These are phyloP conservation scores for Penicillium glabrum DNA, from an alignment of 2,329 filamentous ascomycete genomes.

Conservation along the genomic window DNA sequence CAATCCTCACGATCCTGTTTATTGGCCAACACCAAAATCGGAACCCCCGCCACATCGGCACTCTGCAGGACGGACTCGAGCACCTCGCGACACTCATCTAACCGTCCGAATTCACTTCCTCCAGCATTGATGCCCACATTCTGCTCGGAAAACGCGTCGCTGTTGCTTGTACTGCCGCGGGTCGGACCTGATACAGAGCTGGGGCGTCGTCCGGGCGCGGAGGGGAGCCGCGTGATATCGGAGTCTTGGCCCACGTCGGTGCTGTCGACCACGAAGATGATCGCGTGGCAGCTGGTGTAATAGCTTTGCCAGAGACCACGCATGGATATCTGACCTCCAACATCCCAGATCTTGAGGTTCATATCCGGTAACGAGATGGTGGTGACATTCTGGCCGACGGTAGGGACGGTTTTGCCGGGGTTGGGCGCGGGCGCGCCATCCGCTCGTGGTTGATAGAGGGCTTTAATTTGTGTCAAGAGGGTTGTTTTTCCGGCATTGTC, in stretches of 20 bases:
- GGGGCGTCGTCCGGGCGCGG: constrained; percentile 23
- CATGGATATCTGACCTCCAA: constrained; percentile 87
- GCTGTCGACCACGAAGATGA: constrained; percentile 96
- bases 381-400: constrained; percentile 94
- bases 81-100: constrained; percentile 87
- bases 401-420: constrained; percentile 84
- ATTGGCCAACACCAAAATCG: constrained; percentile 88
- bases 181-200: constrained; percentile 26
- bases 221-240: constrained; percentile 56
- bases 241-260: constrained; percentile 83
- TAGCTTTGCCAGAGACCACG: constrained; percentile 94
- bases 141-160: constrained; percentile 33
- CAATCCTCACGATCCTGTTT: constrained; percentile 98
- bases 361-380: constrained; percentile 88
- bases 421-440: constrained; percentile 51
- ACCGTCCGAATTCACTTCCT: constrained; percentile 48
- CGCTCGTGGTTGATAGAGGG: constrained; percentile 62
- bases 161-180: constrained; percentile 4
- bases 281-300: constrained; percentile 90
- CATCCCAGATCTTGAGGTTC: constrained; percentile 98
- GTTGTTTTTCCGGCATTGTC: constrained; percentile 99
- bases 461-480: constrained; percentile 94
- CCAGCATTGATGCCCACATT: constrained; percentile 37
- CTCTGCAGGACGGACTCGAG: constrained; percentile 87
- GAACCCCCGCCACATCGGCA: constrained; percentile 85